Conservation (phyloP, 495 filamentous ascomycete genomes). For the Aspergillus funiculosus region DNA sequence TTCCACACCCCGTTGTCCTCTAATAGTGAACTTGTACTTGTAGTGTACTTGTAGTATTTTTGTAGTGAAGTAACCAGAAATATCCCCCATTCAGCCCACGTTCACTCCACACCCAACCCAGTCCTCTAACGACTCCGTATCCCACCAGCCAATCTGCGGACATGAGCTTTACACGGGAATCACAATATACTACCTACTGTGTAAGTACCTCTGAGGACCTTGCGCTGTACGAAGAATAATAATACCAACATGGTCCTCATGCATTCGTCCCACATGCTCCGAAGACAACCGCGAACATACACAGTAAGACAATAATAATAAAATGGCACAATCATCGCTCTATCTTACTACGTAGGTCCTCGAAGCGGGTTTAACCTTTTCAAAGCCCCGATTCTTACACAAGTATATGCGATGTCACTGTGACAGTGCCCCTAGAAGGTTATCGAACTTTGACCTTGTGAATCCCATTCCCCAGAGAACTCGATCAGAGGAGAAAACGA, state of each 20-base stretch:
- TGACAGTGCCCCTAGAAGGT: too few species aligned
- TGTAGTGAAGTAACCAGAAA: constrained; percentile 9
- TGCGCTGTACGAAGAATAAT: background rate
- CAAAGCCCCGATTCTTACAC: background rate
- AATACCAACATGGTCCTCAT: background rate
- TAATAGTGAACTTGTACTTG: too few species aligned
- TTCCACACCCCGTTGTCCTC: too few species aligned
- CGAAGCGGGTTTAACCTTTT: constrained; percentile 11
- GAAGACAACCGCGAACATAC: background rate
- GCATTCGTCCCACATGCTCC: too few species aligned
- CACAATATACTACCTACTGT: too few species aligned
- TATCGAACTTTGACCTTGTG: too few species aligned
- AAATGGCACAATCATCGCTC: constrained; percentile 1
- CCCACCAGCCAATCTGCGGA: constrained; percentile 12
- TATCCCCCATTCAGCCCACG: constrained; percentile 2
- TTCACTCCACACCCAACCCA: constrained; percentile 2
- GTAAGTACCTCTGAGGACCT: background rate
- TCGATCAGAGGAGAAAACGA: background rate
- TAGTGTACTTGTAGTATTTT: too few species aligned
- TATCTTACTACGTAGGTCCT: too few species aligned
- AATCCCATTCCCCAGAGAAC: too few species aligned
- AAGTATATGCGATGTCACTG: too few species aligned
- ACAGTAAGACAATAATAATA: background rate
- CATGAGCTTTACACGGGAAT: constrained; percentile 6
- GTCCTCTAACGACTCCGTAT: constrained; percentile 1